A percentile compares a stretch with the other conserved stretches of the same genome.
phyloP scores from a whole-genome alignment of 2,329 filamentous ascomycete genomes.

The Colletotrichum lupini region DNA sequence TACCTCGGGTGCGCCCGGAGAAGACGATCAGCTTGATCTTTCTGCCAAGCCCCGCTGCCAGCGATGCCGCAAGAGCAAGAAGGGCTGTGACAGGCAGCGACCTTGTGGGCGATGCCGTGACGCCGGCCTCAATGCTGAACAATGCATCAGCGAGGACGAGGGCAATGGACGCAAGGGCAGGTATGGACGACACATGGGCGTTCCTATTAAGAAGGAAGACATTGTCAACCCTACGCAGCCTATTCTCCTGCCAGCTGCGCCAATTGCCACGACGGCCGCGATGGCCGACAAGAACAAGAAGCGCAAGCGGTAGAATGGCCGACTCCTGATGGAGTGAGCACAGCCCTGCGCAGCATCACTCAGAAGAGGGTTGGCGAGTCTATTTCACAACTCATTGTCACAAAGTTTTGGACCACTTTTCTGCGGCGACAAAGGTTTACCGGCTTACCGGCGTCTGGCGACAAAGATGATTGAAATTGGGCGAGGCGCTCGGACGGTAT shows the following conservation, averaged over 20 bases:
- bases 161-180: slow-evolving; percentile 96
- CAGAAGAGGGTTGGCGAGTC: not conserved
- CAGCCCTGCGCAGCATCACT: not conserved
- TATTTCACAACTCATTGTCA: not conserved
- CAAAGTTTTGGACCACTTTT: slow-evolving; percentile 9
- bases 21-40: slow-evolving; percentile 91
- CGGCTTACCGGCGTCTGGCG: slow-evolving; percentile 17
- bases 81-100: slow-evolving; percentile 96
- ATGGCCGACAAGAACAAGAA: slow-evolving; percentile 69
- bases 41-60: slow-evolving; percentile 98
- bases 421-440: slow-evolving; percentile 6
- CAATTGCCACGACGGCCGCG: slow-evolving; percentile 50
- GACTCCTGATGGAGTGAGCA: not conserved
- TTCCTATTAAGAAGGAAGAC: slow-evolving; percentile 71
- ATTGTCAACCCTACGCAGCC: slow-evolving; percentile 49
- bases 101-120: slow-evolving; percentile 96
- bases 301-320: slow-evolving; percentile 64
- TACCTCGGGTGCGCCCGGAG: slow-evolving; percentile 68
- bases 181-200: slow-evolving; percentile 80
- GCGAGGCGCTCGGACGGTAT: not conserved
- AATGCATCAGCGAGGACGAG: slow-evolving; percentile 97
- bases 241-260: slow-evolving; percentile 56
- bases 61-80: slow-evolving; percentile 99
- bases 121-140: slow-evolving; percentile 90
- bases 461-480: not conserved